Conservation (phyloP, 2,329 filamentous ascomycete species). For the Exutisphaerella laricina region DNA sequence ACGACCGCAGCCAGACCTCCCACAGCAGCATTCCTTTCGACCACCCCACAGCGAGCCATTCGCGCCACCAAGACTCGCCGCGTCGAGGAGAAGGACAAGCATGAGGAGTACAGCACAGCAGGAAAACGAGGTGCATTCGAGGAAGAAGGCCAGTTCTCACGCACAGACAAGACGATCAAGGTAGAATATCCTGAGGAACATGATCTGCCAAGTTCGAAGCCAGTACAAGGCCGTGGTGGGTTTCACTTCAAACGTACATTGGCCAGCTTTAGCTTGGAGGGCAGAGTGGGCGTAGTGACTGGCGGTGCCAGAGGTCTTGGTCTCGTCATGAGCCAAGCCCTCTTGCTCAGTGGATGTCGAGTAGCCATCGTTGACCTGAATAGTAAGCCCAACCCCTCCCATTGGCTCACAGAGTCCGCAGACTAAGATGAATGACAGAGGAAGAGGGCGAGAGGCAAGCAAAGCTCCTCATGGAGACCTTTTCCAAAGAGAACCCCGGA, state of each 20-base stretch:
- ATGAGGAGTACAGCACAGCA: constrained; percentile 30
- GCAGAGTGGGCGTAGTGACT: constrained; percentile 76
- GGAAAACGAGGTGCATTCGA: constrained; percentile 34
- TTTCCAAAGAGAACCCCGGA: constrained; percentile 73
- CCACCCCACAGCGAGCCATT: constrained; percentile 17
- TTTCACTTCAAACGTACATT: constrained; percentile 81
- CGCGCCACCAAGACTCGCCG: constrained; percentile 16
- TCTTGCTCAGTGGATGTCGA: constrained; percentile 82
- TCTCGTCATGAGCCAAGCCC: constrained; percentile 85
- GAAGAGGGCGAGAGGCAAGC: constrained; percentile 79
- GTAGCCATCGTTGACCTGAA: constrained; percentile 93
- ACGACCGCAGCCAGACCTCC: constrained; percentile 25
- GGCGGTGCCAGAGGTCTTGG: constrained; percentile 86
- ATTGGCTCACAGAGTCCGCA: no score
- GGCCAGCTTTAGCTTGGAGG: constrained; percentile 78
- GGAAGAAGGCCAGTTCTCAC: constrained; percentile 65
- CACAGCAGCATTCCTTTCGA: constrained; percentile 22
- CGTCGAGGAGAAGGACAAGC: constrained; percentile 27
- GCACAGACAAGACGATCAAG: constrained; percentile 71
- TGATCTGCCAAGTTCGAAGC: constrained; percentile 64
- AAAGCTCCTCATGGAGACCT: constrained; percentile 64
- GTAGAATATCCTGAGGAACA: constrained; percentile 77
- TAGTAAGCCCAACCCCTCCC: constrained; percentile 51
- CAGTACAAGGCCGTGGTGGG: constrained; percentile 70
- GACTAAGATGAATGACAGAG: constrained; percentile 47